Percentiles rank a stretch among this genome's conserved stretches.
Evolutionary conservation across 2,329 filamentous ascomycete genomes (phyloP).

Genomic region (Aspergillus ruber): DNA sequence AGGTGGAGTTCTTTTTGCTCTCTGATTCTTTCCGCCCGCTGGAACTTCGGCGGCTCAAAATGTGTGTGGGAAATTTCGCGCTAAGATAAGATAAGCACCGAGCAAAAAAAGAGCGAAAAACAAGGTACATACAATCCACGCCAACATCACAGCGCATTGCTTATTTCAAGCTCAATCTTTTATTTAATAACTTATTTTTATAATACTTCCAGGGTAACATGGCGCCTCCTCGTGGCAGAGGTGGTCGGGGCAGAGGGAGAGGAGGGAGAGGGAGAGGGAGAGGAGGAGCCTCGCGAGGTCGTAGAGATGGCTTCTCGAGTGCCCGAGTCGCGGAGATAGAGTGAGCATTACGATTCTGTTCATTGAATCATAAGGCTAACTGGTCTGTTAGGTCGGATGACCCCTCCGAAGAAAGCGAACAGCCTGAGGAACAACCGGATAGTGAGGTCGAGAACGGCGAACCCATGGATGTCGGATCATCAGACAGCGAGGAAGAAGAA

Average conservation of each 20-base stretch:
- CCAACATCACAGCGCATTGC: background rate
- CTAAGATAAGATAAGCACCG: constrained; percentile 42
- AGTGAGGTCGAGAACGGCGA: constrained; percentile 37
- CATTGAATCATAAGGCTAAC: constrained; percentile 7
- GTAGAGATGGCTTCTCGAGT: constrained; percentile 26
- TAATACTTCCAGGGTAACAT: constrained; percentile 12
- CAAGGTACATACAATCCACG: background rate
- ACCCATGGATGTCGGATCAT: constrained; percentile 28
- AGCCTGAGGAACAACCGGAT: constrained; percentile 40
- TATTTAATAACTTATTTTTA: background rate
- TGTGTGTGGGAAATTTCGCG: constrained; percentile 44
- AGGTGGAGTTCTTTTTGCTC: constrained; percentile 26
- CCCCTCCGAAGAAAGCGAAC: constrained; percentile 17
- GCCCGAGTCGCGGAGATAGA: constrained; percentile 35
- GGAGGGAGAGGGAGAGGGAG: constrained; percentile 28
- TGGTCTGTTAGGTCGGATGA: constrained; percentile 19
- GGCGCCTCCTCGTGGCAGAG: constrained; percentile 22
- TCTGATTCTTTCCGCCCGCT: constrained; percentile 24
- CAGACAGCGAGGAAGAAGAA: constrained; percentile 37
- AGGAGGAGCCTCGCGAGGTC: constrained; percentile 24
- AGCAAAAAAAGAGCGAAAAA: constrained; percentile 11
- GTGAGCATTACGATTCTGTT: constrained; percentile 19
- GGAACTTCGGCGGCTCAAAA: constrained; percentile 25
- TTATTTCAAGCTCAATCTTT: background rate
- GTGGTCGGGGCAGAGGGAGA: constrained; percentile 23